These are phyloP conservation scores for Phyllosticta capitalensis DNA, from an alignment of 2,329 filamentous ascomycete species.

Conservation along the genomic window DNA sequence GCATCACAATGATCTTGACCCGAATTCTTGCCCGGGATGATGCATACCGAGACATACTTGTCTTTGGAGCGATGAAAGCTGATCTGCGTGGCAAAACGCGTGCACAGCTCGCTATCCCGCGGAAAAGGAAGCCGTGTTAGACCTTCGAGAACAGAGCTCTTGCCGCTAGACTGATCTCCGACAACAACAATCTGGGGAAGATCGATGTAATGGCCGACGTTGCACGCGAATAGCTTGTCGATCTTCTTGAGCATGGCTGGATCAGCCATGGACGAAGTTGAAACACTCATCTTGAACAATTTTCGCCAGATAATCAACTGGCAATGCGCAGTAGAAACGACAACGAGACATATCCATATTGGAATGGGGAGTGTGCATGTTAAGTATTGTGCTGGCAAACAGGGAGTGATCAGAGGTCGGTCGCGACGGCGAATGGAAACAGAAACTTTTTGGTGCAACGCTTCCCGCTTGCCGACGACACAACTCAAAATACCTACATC, in stretches of 20 bases:
- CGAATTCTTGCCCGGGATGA: conserved; percentile 18
- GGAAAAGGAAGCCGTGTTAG: conserved; percentile 32
- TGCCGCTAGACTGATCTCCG: conserved; percentile 77
- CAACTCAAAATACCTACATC: too few species aligned
- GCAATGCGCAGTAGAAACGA: too few species aligned
- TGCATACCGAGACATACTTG: conserved; percentile 22
- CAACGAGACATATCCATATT: too few species aligned
- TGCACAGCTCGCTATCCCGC: conserved; percentile 30
- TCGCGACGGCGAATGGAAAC: too few species aligned
- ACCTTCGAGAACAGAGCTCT: conserved; percentile 51
- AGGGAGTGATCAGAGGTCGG: too few species aligned
- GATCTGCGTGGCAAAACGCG: conserved; percentile 39
- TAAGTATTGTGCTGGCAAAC: too few species aligned
- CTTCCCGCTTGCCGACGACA: too few species aligned
- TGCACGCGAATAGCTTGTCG: conserved; percentile 26
- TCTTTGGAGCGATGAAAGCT: conserved; percentile 25
- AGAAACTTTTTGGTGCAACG: too few species aligned
- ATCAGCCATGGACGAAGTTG: neutral
- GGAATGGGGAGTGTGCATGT: too few species aligned
- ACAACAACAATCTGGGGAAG: conserved; percentile 69
- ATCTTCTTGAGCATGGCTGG: conserved; percentile 23
- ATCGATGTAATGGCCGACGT: conserved; percentile 23
- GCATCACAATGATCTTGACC: conserved; percentile 1
- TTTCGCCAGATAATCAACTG: too few species aligned
- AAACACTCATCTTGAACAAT: too few species aligned